Conservation (phyloP, 139 green algal genomes). For the Nannochloris sp. region DNA sequence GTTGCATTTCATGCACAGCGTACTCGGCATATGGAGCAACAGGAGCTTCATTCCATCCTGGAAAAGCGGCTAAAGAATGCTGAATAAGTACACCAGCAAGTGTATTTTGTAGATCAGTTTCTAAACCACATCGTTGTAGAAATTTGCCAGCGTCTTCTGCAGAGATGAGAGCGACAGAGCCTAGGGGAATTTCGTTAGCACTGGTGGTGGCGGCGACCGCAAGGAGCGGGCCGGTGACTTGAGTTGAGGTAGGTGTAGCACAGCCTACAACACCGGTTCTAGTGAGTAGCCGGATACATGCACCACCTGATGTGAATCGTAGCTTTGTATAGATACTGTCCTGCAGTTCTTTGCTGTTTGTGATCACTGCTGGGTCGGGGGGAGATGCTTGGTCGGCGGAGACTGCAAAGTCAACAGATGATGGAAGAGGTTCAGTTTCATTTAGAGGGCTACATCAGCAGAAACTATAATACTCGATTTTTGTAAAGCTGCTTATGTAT, state of each 20-base stretch:
- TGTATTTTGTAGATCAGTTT: neutral
- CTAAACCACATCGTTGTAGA: neutral
- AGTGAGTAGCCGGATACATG: slow-evolving; percentile 35
- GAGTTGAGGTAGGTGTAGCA: neutral
- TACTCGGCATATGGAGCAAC: neutral
- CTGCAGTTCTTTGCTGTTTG: slow-evolving; percentile 8
- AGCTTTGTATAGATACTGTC: slow-evolving; percentile 28
- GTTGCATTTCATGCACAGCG: neutral
- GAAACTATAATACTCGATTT: no score
- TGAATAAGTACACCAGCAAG: slow-evolving; percentile 24
- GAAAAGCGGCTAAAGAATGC: neutral
- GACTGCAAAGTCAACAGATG: no score
- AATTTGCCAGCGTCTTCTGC: neutral
- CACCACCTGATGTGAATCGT: neutral
- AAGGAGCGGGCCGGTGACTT: neutral
- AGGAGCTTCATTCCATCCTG: slow-evolving; percentile 38
- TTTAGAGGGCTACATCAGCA: no score
- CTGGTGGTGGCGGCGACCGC: neutral
- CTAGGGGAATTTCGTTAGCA: neutral
- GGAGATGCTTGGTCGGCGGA: no score
- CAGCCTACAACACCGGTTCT: slow-evolving; percentile 31
- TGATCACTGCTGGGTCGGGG: no score
- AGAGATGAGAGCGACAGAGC: neutral
- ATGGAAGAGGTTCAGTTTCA: no score
- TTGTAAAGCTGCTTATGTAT: no score